Evolutionary conservation across 148 eudicot genomes (phyloP), one percentile per base, ranked within the genome.

Genomic region (Rheum nobile): DNA sequence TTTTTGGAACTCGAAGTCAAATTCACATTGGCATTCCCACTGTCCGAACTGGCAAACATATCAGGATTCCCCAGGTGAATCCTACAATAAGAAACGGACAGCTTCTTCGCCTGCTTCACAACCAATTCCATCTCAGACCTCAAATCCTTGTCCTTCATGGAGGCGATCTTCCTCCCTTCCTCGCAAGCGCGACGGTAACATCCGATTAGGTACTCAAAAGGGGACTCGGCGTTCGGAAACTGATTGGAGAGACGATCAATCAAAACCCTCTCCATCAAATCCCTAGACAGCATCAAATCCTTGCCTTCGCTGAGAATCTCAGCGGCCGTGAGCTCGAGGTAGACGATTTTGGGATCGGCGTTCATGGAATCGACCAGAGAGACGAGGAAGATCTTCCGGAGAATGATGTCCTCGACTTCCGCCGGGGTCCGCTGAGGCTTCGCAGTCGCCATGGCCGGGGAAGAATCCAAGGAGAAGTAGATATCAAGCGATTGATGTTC

Each of bases 311-410:
- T 91, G 29, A 95, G 79, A 73, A 95, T 82, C 67, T 95, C 97
- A 5, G 98, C 98, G 2, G 98, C 98, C 8, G 98, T 85, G 75
- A 86, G 80, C 74, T 95, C 97, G 16, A 95, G 83, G 74, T 91
- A 95, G 14, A 88, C 91, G 8, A 88, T 31, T 11, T 86, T 74
- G 9, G 89, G 67, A 81, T 88, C 91, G 16, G 82, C 78, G 12
- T 85, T 88, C 87, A 85, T 84, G 50, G 97, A 85, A 73, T 91
- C 98, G 13, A 79, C 16, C 0, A 95, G 82, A 2, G 91, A 76
- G 0, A 95, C 93, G 0, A 84, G 86, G 55, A 95, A 91, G 21
- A 95, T 87, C 79, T 87, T 95, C 29, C 90, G 87, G 41, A 95
- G 89, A 50, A 95, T 86, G 19, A 90, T 83, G 76, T 95, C 98